A percentile compares a stretch with the other conserved stretches of the same genome.
Conservation (phyloP, 2,329 filamentous ascomycete species). For the Diaporthe citriasiana region DNA sequence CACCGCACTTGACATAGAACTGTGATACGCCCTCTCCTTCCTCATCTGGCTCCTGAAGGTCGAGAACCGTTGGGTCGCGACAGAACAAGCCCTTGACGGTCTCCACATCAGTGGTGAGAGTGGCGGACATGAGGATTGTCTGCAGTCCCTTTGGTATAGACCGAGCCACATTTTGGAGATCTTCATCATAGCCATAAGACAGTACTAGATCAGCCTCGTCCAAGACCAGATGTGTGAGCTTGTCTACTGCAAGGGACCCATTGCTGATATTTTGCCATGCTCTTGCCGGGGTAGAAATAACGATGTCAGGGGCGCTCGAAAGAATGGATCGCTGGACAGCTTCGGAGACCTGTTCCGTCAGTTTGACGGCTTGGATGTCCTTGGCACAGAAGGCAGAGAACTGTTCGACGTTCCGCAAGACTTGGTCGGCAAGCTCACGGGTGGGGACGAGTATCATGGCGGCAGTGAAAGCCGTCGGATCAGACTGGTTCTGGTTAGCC, state of each 20-base stretch:
- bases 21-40: conserved; percentile 85
- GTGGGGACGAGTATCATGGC: conserved; percentile 95
- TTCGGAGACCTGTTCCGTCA: conserved; percentile 91
- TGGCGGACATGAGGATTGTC: conserved; percentile 94
- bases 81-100: conserved; percentile 89
- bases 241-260: conserved; percentile 77
- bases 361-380: conserved; percentile 84
- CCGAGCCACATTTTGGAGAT: conserved; percentile 84
- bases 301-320: conserved; percentile 86
- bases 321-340: conserved; percentile 90
- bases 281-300: conserved; percentile 91
- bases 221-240: conserved; percentile 84
- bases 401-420: conserved; percentile 81
- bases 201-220: conserved; percentile 96
- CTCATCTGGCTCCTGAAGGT: conserved; percentile 86
- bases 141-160: conserved; percentile 88
- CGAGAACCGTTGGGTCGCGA: conserved; percentile 81
- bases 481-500: conserved; percentile 55
- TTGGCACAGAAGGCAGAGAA: conserved; percentile 89
- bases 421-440: conserved; percentile 92
- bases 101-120: conserved; percentile 88
- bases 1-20: conserved; percentile 91
- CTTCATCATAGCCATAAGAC: conserved; percentile 94
- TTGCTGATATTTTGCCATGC: conserved; percentile 83
- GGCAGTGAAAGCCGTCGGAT: conserved; percentile 70